Evolutionary conservation across 768 basidiomycete species (phyloP), one percentile per base, ranked within the genome.

Genomic region (Termitomyces sp.): DNA sequence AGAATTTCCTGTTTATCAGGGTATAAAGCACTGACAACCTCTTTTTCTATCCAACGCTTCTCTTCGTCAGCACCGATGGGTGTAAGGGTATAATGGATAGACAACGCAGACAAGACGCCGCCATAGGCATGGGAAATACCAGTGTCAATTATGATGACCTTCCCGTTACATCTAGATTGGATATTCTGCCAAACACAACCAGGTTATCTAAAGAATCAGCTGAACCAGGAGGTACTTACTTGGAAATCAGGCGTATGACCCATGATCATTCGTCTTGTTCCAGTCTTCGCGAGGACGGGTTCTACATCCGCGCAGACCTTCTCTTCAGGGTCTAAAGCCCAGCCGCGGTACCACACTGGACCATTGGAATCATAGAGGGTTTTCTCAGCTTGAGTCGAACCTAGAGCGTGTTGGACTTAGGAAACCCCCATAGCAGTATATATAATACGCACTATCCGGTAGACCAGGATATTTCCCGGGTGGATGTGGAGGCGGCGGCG

Each of bases 111-210:
- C 6, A 97, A 77, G 0, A 83, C 86, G 13, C 96, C 96, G n/a
- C 92, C 94, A 65, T 97, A 98, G 2, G 95, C 95, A 68, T 90
- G 91, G 5, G 93, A 94, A 51, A 96, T 95, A n/a, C 91, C 94
- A 0, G 96, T 98, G 68, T 99, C 96, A 52, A 99, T 98, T 59
- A 98, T 90, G 63, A 98, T 87, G 45, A 98, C 84, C 65, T 90
- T 94, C n/a, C 92, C 94, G 40, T 84, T 79, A 68, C 97, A 99
- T 57, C 94, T 77, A 6, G 90, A 83, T 4, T 90, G 85, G 49
- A 98, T 95, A 62, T 83, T 83, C 80, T 92, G 51, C 14, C 53
- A 44, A 56, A 61, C 36, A 16, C 13, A 40, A 38, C 53, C 44
- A 58, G 42, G 28, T 12, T 40, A 33, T 38, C 30, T 24, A 24